Evolutionary conservation across 352 stramenopile genomes (phyloP).

Genomic region (Phytophthora ohioensis): DNA sequence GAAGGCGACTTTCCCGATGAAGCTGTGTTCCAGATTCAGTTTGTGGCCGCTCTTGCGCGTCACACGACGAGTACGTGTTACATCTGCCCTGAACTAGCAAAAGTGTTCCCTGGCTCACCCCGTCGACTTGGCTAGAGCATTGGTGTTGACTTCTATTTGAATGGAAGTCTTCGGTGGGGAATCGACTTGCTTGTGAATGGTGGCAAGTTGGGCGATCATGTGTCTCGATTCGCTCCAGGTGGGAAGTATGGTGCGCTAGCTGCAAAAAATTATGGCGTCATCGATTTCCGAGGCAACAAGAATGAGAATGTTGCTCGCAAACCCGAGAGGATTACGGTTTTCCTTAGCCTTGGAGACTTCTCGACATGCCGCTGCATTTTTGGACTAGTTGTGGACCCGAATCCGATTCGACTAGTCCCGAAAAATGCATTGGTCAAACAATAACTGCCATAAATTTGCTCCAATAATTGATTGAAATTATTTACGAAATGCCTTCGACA

Average conservation of each 20-base stretch:
- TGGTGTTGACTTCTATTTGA: constrained; percentile 14
- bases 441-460: too few species aligned
- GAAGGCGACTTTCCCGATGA: constrained; percentile 21
- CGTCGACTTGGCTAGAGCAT: neutral
- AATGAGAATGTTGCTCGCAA: neutral
- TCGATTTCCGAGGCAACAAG: constrained; percentile 11
- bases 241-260: constrained; percentile 14
- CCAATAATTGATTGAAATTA: too few species aligned
- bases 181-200: constrained; percentile 16
- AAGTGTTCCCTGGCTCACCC: too few species aligned
- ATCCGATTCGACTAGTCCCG: neutral
- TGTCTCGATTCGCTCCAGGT: constrained; percentile 1
- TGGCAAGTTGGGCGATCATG: constrained; percentile 1
- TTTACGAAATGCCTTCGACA: too few species aligned
- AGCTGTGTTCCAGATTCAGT: constrained; percentile 27
- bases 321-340: constrained; percentile 2
- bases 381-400: neutral
- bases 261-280: neutral
- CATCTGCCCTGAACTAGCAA: constrained; percentile 17
- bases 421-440: too few species aligned
- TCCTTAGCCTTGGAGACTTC: constrained; percentile 15
- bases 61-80: neutral
- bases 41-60: constrained; percentile 18
- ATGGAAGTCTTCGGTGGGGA: constrained; percentile 14
- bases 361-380: constrained; percentile 11